A percentile compares a stretch with the other conserved stretches of the same genome.
Conservation (phyloP, 495 filamentous ascomycete species). For the Ramalina intermedia region DNA sequence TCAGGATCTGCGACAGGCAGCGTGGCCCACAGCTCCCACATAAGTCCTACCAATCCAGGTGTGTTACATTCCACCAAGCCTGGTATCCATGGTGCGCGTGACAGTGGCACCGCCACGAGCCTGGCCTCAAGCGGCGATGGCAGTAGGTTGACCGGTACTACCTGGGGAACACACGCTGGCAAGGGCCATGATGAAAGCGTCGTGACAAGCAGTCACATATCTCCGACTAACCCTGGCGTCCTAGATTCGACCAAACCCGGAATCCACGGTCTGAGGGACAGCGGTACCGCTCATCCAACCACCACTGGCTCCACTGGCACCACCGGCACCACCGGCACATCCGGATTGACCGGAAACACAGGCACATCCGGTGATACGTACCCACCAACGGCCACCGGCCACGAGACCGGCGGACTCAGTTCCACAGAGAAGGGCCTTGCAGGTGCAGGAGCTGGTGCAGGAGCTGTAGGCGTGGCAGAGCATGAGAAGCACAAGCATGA, state of each 20-base stretch:
- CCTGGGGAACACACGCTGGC: not conserved
- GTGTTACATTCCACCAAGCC: constrained; percentile 9
- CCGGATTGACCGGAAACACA: not conserved
- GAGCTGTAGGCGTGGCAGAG: too few species aligned
- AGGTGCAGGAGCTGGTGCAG: too few species aligned
- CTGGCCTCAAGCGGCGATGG: constrained; percentile 2
- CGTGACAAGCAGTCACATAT: too few species aligned
- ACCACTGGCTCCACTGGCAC: constrained; percentile 1
- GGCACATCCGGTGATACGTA: too few species aligned
- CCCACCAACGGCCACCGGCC: too few species aligned
- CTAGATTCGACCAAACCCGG: constrained; percentile 10
- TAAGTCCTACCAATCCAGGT: constrained; percentile 5
- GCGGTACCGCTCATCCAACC: constrained; percentile 5
- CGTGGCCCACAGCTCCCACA: constrained; percentile 8
- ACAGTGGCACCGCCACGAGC: constrained; percentile 13
- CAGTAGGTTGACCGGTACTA: constrained; percentile 1
- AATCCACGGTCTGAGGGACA: constrained; percentile 19
- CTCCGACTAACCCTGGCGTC: constrained; percentile 3
- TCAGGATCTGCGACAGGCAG: constrained; percentile 8
- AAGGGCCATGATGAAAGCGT: too few species aligned
- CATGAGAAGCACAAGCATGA: too few species aligned
- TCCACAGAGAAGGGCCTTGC: too few species aligned
- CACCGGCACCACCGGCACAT: constrained; percentile 4
- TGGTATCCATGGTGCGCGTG: constrained; percentile 20
- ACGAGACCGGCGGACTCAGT: too few species aligned